Base-by-base conservation (phyloP, 2,329 filamentous ascomycete genomes). In the Juglanconis juglandina region DNA sequence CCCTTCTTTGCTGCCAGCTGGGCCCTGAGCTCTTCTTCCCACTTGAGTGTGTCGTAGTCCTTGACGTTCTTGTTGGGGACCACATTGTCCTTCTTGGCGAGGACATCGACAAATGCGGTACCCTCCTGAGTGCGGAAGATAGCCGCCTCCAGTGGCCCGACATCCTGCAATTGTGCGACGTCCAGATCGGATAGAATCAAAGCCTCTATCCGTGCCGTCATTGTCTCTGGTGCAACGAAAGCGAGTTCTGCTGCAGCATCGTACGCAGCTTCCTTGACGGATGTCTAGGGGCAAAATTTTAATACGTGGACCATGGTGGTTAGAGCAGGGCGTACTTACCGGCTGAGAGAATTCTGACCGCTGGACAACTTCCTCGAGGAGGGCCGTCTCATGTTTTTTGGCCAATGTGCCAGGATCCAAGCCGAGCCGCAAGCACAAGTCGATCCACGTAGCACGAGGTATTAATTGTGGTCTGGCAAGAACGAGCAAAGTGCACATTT, bases 1-100 rank as follows among this genome's bases (percentile, higher is more conserved):
- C 94, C 94, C 73, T 94, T 96, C 79, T 98, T 99, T 71, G 91
- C 83, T n/a, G 93, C 92, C 46, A 99, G 76, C 68, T 97, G 92
- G 44, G 86, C 83, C 60, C 93, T 84, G 7, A 99, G 81, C 65
- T 99, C 95, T 72, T 94, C 90, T 74, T 99, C 95, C 95, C 96
- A 99, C 74, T 96, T 97, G 46, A 97, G 76, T 1, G 92, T 96
- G 68, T 99, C 92, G 68, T 97, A 96, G 71, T 98, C 95, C 72
- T 96, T 97, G 53, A 86, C 88, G 68, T 92, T 96, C 76, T 96
- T 98, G 75, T 92, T 89, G 3, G 92, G 87, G 2, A 89, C 77
- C 42, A 81, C 78, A 63, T 85, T 85, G 61, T 87, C 79, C 71
- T 96, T 96, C 71, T 91, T 93, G 39, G 89, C 91, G 5, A 99